These are phyloP conservation scores for Furcasterigmium sp. DNA, from an alignment of 2,329 filamentous ascomycete genomes.

Conservation along the genomic window DNA sequence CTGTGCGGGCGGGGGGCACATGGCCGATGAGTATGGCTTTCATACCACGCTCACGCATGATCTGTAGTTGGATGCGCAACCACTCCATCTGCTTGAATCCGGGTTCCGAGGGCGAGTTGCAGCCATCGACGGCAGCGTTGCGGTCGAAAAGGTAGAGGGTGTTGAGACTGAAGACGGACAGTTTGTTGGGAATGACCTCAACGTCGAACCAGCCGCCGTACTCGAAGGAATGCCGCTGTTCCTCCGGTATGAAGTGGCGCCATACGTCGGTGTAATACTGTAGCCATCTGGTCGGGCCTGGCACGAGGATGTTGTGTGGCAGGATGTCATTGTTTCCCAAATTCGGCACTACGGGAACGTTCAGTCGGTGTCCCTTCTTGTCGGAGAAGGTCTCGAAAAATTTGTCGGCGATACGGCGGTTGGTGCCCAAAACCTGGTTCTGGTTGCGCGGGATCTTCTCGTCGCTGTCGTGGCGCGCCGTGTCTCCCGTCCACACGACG, in stretches of 20 bases:
- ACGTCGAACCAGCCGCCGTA: constrained; percentile 93
- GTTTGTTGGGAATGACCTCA: constrained; percentile 79
- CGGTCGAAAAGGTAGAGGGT: constrained; percentile 94
- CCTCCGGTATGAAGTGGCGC: constrained; percentile 83
- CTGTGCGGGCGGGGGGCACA: constrained; percentile 83
- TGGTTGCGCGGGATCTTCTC: constrained; percentile 70
- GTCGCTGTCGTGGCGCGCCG: constrained; percentile 84
- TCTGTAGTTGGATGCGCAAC: constrained; percentile 82
- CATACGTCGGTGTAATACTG: constrained; percentile 73
- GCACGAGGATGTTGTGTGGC: constrained; percentile 87
- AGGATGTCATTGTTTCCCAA: constrained; percentile 97
- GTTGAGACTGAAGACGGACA: constrained; percentile 92
- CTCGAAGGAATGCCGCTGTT: constrained; percentile 84
- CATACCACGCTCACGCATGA: constrained; percentile 77
- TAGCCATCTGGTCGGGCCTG: constrained; percentile 85
- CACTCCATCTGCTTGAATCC: constrained; percentile 96
- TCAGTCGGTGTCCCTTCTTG: constrained; percentile 48
- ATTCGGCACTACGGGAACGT: constrained; percentile 79
- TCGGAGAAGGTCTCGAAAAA: constrained; percentile 69
- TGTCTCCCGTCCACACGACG: constrained; percentile 89
- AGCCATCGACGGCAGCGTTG: constrained; percentile 92
- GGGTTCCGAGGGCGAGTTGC: constrained; percentile 70
- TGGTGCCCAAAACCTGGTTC: constrained; percentile 71
- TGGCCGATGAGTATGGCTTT: constrained; percentile 94
- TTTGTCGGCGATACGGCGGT: constrained; percentile 69